Evolutionary conservation across 106 monocot genomes (phyloP).

Genomic region (Phalaenopsis equestris): DNA sequence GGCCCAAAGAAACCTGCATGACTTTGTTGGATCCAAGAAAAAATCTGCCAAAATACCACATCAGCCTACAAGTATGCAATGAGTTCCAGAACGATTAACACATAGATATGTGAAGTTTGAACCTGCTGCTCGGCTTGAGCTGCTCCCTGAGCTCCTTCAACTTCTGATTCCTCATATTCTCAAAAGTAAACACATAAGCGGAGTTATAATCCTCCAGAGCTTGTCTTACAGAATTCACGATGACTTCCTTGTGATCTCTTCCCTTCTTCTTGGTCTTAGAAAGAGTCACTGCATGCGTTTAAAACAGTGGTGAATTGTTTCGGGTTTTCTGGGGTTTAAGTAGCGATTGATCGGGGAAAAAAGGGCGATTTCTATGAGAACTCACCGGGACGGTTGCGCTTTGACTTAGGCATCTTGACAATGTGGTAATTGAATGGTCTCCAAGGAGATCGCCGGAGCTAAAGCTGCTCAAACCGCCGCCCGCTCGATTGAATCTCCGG

Average conservation of each 20-base stretch:
- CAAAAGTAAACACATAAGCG: constrained; percentile 69
- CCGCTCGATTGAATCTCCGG: background rate
- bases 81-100: background rate
- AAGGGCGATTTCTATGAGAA: background rate
- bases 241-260: constrained; percentile 57
- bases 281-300: constrained; percentile 56
- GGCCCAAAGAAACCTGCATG: constrained; percentile 79
- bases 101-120: background rate
- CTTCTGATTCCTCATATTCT: constrained; percentile 91
- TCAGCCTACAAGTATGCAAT: background rate
- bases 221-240: constrained; percentile 57
- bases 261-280: constrained; percentile 98
- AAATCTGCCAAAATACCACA: constrained; percentile 31
- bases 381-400: constrained; percentile 57
- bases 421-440: background rate
- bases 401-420: constrained; percentile 74
- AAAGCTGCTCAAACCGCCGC: background rate
- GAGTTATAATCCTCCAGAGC: constrained; percentile 53
- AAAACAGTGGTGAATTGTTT: background rate
- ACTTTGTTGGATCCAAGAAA: constrained; percentile 96
- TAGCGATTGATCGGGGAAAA: background rate
- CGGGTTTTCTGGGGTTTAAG: background rate
- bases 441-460: too few relatives aligned
- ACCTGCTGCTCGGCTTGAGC: constrained; percentile 87
- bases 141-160: constrained; percentile 89